These are phyloP conservation scores for Xerocomus brunneocitrinus DNA, from an alignment of 768 basidiomycete species.

Conservation along the genomic window DNA sequence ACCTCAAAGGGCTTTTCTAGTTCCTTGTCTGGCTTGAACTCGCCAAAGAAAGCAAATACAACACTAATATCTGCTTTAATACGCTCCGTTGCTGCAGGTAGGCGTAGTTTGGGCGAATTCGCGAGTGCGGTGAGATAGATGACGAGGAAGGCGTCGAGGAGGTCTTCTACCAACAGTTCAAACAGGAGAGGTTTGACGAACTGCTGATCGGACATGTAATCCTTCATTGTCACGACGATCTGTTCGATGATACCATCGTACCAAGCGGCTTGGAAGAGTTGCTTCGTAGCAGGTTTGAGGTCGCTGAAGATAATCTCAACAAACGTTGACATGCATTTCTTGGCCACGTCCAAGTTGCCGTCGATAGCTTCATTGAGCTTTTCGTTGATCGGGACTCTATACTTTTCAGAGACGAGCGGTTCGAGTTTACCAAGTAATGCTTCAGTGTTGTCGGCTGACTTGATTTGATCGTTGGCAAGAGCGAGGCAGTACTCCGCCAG, in stretches of 20 bases:
- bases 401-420: conserved; percentile 90
- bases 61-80: conserved; percentile 79
- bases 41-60: conserved; percentile 76
- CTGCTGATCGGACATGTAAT: conserved; percentile 92
- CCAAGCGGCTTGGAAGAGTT: conserved; percentile 81
- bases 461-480: conserved; percentile 96
- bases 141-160: conserved; percentile 86
- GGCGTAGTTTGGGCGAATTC: conserved; percentile 77
- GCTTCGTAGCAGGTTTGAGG: conserved; percentile 79
- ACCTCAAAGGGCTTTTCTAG: conserved; percentile 83
- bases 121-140: conserved; percentile 85
- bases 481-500: conserved; percentile 96
- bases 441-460: conserved; percentile 92
- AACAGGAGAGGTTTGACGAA: conserved; percentile 89
- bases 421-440: conserved; percentile 81
- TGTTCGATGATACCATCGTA: conserved; percentile 86
- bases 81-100: conserved; percentile 79
- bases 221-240: conserved; percentile 91
- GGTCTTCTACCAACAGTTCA: conserved; percentile 88
- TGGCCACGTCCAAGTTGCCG: conserved; percentile 96
- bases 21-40: conserved; percentile 72
- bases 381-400: conserved; percentile 75
- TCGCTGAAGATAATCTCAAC: conserved; percentile 96
- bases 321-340: conserved; percentile 92
- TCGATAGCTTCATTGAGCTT: conserved; percentile 94